phyloP scores from a whole-genome alignment of 2,329 filamentous ascomycete species.

The Penicillium hordei region DNA sequence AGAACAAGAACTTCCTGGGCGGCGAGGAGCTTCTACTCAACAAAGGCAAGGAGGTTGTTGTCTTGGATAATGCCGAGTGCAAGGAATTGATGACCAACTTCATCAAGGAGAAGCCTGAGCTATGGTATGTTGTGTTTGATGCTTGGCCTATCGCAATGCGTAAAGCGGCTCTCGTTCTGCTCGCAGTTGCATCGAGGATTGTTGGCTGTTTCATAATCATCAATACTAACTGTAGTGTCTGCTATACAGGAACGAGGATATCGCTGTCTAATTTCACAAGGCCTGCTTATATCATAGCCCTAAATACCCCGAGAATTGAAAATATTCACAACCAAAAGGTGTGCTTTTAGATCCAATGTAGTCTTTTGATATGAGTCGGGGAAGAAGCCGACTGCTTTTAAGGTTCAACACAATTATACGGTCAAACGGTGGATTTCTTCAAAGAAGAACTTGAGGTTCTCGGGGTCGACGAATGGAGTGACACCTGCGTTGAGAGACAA shows the following conservation, averaged over 20 bases:
- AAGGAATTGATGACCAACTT: slow-evolving; percentile 69
- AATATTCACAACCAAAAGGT: slow-evolving; percentile 5
- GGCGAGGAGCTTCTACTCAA: slow-evolving; percentile 69
- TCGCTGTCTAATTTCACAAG: slow-evolving; percentile 47
- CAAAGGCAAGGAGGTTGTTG: slow-evolving; percentile 71
- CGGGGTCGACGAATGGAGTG: slow-evolving; percentile 90
- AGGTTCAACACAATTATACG: slow-evolving; percentile 14
- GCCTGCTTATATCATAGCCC: slow-evolving; percentile 12
- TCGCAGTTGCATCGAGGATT: background rate
- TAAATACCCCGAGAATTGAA: slow-evolving; percentile 5
- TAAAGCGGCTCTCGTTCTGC: background rate
- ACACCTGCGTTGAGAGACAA: slow-evolving; percentile 60
- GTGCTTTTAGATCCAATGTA: slow-evolving; percentile 11
- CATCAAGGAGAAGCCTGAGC: slow-evolving; percentile 67
- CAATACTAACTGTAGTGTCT: slow-evolving; percentile 15
- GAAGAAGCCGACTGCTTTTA: slow-evolving; percentile 10
- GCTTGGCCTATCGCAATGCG: slow-evolving; percentile 1
- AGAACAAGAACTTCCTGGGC: slow-evolving; percentile 73
- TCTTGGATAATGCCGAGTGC: slow-evolving; percentile 65
- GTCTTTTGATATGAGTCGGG: slow-evolving; percentile 9
- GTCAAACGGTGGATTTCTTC: slow-evolving; percentile 75
- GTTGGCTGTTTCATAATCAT: slow-evolving; percentile 5
- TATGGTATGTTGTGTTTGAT: slow-evolving; percentile 57
- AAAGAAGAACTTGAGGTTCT: slow-evolving; percentile 91
- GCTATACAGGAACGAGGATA: slow-evolving; percentile 57